A percentile compares a stretch with the other conserved stretches of the same genome.
These are phyloP conservation scores for Cystobasidium slooffiae DNA, from an alignment of 1,284 basidiomycete genomes.

Conservation along the genomic window DNA sequence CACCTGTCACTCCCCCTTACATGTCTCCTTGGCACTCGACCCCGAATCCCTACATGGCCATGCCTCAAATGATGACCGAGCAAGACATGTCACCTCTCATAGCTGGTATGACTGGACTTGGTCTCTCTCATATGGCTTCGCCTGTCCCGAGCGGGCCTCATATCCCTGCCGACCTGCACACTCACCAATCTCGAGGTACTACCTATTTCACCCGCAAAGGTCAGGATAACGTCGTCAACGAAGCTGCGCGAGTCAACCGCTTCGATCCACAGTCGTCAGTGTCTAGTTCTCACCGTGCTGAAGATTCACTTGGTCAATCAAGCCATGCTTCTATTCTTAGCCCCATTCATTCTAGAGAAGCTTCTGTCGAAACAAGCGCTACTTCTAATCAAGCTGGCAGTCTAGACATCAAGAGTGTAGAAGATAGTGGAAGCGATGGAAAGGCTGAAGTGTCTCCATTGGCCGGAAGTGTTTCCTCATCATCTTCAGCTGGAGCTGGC, in stretches of 20 bases:
- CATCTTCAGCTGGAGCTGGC: neutral
- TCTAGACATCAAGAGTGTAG: conserved; percentile 33
- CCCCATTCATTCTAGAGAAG: conserved; percentile 31
- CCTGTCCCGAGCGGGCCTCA: neutral
- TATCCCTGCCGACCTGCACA: conserved; percentile 10
- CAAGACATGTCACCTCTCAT: conserved; percentile 10
- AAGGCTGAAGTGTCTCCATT: neutral
- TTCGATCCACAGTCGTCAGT: conserved; percentile 1
- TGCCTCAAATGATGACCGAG: neutral
- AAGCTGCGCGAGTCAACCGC: neutral
- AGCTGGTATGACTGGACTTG: conserved; percentile 17
- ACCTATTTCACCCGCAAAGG: conserved; percentile 26
- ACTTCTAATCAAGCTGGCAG: conserved; percentile 23
- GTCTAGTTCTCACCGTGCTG: conserved; percentile 6
- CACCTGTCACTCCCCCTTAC: conserved; percentile 15
- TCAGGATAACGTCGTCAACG: neutral
- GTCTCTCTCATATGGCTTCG: conserved; percentile 14
- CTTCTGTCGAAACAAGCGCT: conserved; percentile 28
- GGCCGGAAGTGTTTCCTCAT: conserved; percentile 3
- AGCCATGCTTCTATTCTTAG: conserved; percentile 18
- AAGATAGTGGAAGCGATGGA: conserved; percentile 25
- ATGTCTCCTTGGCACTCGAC: conserved; percentile 20
- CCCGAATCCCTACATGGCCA: conserved; percentile 1
- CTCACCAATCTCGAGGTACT: conserved; percentile 22
- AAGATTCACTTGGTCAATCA: conserved; percentile 32